phyloP scores from a whole-genome alignment of 805 yeast species.

The Maudiozyma serrabonitensis region DNA sequence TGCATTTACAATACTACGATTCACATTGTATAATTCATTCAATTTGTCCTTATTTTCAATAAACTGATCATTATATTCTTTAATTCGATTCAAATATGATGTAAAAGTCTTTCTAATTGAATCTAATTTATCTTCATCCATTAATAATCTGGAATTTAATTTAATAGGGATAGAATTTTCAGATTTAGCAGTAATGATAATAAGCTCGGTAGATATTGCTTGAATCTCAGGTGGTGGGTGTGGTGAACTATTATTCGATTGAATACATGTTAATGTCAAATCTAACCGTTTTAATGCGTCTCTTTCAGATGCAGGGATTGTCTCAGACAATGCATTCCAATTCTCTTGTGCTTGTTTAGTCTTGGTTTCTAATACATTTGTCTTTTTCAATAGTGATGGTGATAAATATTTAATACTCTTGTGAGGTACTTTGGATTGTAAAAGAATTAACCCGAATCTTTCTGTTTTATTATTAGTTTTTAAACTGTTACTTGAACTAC shows the following conservation, averaged over 20 bases:
- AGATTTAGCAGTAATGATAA: conserved; percentile 28
- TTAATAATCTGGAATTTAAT: conserved; percentile 26
- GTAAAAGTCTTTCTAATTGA: conserved; percentile 16
- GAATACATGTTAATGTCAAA: conserved; percentile 22
- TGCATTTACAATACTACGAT: conserved; percentile 8
- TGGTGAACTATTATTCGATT: conserved; percentile 18
- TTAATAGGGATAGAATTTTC: conserved; percentile 31
- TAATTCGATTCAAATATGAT: conserved; percentile 4
- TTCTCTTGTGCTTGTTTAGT: conserved; percentile 26
- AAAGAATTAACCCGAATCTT: conserved; percentile 22
- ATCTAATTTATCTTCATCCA: conserved; percentile 13
- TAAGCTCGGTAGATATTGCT: conserved; percentile 19
- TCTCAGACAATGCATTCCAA: conserved; percentile 17
- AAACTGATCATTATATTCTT: conserved; percentile 11
- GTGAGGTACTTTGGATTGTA: conserved; percentile 22
- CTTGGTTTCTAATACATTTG: conserved; percentile 24
- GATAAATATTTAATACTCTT: conserved; percentile 29
- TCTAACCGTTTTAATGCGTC: conserved; percentile 17
- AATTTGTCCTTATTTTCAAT: conserved; percentile 12
- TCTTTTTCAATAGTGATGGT: conserved; percentile 27
- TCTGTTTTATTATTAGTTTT: conserved; percentile 2
- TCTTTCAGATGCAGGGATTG: conserved; percentile 21
- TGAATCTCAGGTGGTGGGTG: conserved; percentile 24
- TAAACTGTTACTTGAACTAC: neutral
- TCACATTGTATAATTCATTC: conserved; percentile 18